phyloP scores from a whole-genome alignment of 345 rosid species.

The Eucalyptus pauciflora region DNA sequence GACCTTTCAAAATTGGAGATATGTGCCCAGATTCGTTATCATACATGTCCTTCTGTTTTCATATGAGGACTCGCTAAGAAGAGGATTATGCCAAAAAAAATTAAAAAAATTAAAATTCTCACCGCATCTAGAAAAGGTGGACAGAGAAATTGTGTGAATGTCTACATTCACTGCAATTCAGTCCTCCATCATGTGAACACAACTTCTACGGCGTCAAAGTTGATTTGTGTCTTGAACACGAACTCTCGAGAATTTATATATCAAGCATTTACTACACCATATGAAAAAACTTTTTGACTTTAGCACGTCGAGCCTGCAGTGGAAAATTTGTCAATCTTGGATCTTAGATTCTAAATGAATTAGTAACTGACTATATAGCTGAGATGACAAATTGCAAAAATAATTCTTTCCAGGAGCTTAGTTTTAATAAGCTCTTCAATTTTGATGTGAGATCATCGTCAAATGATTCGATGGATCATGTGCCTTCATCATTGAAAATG shows the following conservation, averaged over 20 bases:
- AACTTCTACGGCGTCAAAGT: not conserved
- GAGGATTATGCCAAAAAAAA: too few relatives aligned
- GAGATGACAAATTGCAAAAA: not conserved
- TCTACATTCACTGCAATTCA: not conserved
- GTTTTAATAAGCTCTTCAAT: not conserved
- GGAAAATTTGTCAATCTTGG: not conserved
- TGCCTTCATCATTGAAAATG: not conserved
- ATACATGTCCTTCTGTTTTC: too few relatives aligned
- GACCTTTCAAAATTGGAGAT: too few relatives aligned
- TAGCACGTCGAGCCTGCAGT: not conserved
- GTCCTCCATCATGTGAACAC: not conserved
- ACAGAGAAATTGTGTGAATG: not conserved
- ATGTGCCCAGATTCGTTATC: too few relatives aligned
- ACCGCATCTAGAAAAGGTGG: too few relatives aligned
- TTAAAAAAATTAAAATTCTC: too few relatives aligned
- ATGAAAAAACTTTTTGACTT: not conserved
- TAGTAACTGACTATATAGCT: not conserved
- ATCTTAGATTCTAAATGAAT: not conserved
- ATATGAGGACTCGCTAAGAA: too few relatives aligned
- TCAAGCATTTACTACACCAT: not conserved
- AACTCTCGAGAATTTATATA: not conserved
- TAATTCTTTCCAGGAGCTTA: not conserved
- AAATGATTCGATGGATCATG: not conserved
- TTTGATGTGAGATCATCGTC: not conserved
- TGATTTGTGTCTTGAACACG: not conserved